Evolutionary conservation across 805 yeast genomes (phyloP).

Genomic region (Grigorovia humatica): DNA sequence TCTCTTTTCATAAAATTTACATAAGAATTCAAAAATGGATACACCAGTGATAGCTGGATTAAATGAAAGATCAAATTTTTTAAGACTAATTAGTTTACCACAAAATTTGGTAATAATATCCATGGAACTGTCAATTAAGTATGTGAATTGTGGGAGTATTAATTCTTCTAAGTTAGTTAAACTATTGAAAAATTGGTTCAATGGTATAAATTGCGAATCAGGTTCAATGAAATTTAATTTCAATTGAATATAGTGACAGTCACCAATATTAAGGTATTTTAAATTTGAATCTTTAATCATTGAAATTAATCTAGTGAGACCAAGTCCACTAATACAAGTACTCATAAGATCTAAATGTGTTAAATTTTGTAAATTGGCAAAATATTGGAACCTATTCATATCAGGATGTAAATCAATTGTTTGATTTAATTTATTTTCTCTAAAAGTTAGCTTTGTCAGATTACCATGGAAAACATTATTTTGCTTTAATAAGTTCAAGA

Average conservation of each 20-base stretch:
- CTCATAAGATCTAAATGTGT: slow-evolving; percentile 22
- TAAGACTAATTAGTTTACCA: slow-evolving; percentile 9
- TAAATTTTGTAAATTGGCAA: slow-evolving; percentile 12
- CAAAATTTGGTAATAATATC: slow-evolving; percentile 9
- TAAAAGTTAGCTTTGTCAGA: slow-evolving; percentile 19
- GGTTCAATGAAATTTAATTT: slow-evolving; percentile 1
- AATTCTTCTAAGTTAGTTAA: slow-evolving; percentile 15
- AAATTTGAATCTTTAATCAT: slow-evolving; percentile 7
- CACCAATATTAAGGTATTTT: slow-evolving; percentile 20
- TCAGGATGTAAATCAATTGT: slow-evolving; percentile 11
- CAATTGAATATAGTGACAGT: slow-evolving; percentile 17
- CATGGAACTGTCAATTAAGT: slow-evolving; percentile 15
- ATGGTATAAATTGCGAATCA: slow-evolving; percentile 5
- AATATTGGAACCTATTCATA: slow-evolving; percentile 3
- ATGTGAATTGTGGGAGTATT: slow-evolving; percentile 18
- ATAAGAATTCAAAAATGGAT: slow-evolving; percentile 21
- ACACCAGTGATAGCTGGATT: slow-evolving; percentile 26
- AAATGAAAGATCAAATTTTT: slow-evolving; percentile 21
- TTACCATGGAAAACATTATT: slow-evolving; percentile 9
- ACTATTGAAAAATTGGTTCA: slow-evolving; percentile 5
- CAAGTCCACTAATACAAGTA: slow-evolving; percentile 21
- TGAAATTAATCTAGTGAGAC: slow-evolving; percentile 11
- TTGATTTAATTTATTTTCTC: slow-evolving; percentile 14
- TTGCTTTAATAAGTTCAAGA: slow-evolving; percentile 11
- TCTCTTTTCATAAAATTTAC: slow-evolving; percentile 9